Conservation (phyloP, 345 rosid species). For the Kandelia obovata region DNA sequence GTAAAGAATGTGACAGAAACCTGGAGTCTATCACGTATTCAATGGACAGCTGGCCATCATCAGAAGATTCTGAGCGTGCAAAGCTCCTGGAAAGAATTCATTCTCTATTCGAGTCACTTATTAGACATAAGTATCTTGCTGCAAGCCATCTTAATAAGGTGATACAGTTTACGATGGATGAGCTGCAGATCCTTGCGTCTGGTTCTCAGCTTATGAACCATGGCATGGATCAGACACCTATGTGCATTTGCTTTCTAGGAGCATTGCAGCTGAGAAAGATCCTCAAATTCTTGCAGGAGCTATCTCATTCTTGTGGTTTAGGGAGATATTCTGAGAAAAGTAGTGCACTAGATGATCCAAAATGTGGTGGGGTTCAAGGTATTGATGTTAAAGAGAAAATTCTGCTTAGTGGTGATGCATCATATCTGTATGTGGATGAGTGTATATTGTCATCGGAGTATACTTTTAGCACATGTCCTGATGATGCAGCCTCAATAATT, state of each 20-base stretch:
- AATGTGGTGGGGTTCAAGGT: slow-evolving; percentile 24
- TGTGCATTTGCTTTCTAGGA: slow-evolving; percentile 81
- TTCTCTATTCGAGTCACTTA: slow-evolving; percentile 62
- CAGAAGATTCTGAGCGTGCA: slow-evolving; percentile 68
- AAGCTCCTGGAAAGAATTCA: slow-evolving; percentile 77
- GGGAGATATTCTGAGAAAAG: slow-evolving; percentile 63
- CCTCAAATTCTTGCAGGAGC: slow-evolving; percentile 81
- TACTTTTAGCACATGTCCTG: slow-evolving; percentile 19
- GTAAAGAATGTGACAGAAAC: slow-evolving; percentile 41
- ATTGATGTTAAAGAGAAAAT: slow-evolving; percentile 58
- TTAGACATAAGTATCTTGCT: slow-evolving; percentile 73
- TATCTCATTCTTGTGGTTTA: slow-evolving; percentile 71
- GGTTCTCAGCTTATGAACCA: slow-evolving; percentile 60
- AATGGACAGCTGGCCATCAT: slow-evolving; percentile 61
- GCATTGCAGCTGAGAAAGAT: slow-evolving; percentile 73
- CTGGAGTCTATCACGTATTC: slow-evolving; percentile 32
- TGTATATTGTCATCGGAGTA: slow-evolving; percentile 37
- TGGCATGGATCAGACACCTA: slow-evolving; percentile 61
- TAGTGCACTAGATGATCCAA: slow-evolving; percentile 42
- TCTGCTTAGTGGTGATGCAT: slow-evolving; percentile 53
- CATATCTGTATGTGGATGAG: slow-evolving; percentile 63
- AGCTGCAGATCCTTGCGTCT: slow-evolving; percentile 63
- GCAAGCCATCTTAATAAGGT: slow-evolving; percentile 76
- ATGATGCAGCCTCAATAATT: slow-evolving; percentile 27
- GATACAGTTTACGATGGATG: slow-evolving; percentile 64